phyloP scores from a whole-genome alignment of 441 rosid species.

The Daphne laureola region DNA sequence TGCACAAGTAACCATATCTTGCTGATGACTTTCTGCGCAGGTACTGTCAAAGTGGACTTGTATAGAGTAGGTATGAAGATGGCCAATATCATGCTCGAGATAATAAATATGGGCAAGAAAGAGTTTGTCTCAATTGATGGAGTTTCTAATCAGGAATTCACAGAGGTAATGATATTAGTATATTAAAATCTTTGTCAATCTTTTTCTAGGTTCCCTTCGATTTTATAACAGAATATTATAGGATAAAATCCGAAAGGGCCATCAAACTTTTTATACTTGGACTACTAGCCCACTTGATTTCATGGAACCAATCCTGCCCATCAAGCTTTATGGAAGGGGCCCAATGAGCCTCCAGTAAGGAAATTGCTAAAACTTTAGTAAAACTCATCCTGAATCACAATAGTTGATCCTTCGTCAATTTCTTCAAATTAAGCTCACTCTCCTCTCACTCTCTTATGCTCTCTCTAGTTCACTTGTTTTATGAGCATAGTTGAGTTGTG shows the following conservation, averaged over 20 bases:
- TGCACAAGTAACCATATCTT: not conserved
- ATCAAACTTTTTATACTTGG: not conserved
- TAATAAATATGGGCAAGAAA: constrained; percentile 65
- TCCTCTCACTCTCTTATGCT: too few species aligned
- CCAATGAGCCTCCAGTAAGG: too few species aligned
- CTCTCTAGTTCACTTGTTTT: too few species aligned
- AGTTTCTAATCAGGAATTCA: constrained; percentile 82
- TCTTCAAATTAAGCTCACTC: too few species aligned
- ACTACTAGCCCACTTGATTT: too few species aligned
- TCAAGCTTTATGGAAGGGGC: too few species aligned
- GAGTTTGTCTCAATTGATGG: constrained; percentile 67
- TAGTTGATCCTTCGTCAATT: too few species aligned
- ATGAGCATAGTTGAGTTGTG: too few species aligned
- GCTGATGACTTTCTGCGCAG: constrained; percentile 32
- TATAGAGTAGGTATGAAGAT: constrained; percentile 60
- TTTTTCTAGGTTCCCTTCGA: not conserved
- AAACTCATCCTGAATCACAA: too few species aligned
- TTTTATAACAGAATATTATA: not conserved
- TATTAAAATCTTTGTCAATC: constrained; percentile 3
- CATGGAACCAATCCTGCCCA: too few species aligned
- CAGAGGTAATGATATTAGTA: constrained; percentile 55
- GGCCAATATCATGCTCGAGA: constrained; percentile 61
- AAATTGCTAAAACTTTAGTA: too few species aligned
- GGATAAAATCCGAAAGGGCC: not conserved
- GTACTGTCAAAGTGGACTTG: constrained; percentile 60